Evolutionary conservation across 202 grass and related monocot species (phyloP).

Genomic region (Digitaria exilis): DNA sequence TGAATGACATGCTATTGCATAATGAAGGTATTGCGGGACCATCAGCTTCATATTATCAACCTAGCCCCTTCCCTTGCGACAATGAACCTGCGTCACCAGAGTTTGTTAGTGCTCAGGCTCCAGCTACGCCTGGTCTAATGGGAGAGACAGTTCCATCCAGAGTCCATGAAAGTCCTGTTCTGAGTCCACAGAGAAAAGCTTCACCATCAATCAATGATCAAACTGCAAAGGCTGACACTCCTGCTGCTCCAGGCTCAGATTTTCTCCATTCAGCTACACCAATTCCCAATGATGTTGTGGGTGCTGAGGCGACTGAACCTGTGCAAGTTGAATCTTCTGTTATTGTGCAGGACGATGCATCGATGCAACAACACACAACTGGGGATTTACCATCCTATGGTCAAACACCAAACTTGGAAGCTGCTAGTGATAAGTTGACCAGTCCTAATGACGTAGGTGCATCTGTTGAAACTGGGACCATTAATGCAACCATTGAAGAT

Average conservation of each 20-base stretch:
- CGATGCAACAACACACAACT: constrained; percentile 28
- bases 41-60: constrained; percentile 61
- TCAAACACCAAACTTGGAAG: constrained; percentile 39
- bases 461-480: constrained; percentile 35
- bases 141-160: constrained; percentile 77
- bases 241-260: constrained; percentile 37
- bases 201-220: constrained; percentile 70
- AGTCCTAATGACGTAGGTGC: constrained; percentile 35
- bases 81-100: constrained; percentile 58
- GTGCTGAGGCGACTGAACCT: constrained; percentile 31
- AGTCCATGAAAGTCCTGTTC: constrained; percentile 71
- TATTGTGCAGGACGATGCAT: constrained; percentile 34
- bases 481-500: constrained; percentile 38
- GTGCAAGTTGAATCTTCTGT: constrained; percentile 49
- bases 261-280: constrained; percentile 39
- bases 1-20: constrained; percentile 84
- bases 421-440: constrained; percentile 12
- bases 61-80: constrained; percentile 55
- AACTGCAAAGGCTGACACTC: constrained; percentile 52
- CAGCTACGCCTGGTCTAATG: constrained; percentile 83
- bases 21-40: constrained; percentile 57
- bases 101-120: constrained; percentile 70
- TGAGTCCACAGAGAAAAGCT: constrained; percentile 68
- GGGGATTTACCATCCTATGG: constrained; percentile 22
- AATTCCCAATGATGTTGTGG: constrained; percentile 44